A percentile compares a stretch with the other conserved stretches of the same genome.
Conservation (phyloP, 2,329 filamentous ascomycete genomes). For the Pyrenophora teres region DNA sequence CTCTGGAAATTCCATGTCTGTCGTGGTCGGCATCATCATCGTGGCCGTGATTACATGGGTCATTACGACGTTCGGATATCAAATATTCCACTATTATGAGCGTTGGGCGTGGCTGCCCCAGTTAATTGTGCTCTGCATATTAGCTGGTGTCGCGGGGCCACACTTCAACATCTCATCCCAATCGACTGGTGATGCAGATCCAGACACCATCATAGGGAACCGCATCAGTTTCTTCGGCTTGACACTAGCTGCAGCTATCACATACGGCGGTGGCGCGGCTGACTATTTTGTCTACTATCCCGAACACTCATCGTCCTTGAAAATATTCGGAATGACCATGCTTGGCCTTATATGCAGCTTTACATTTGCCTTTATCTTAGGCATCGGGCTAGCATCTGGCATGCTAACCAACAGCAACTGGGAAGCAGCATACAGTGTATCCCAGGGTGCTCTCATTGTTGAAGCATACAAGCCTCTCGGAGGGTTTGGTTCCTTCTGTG, state of each 20-base stretch:
- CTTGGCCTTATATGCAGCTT: conserved; percentile 63
- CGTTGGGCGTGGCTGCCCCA: conserved; percentile 70
- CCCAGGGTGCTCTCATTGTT: conserved; percentile 68
- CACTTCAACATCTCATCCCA: conserved; percentile 61
- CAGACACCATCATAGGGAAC: conserved; percentile 59
- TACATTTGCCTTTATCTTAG: conserved; percentile 64
- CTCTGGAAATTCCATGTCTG: conserved; percentile 61
- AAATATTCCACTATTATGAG: conserved; percentile 70
- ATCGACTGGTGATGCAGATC: conserved; percentile 56
- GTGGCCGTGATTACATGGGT: conserved; percentile 66
- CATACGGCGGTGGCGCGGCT: conserved; percentile 66
- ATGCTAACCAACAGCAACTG: conserved; percentile 59
- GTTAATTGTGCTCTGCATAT: conserved; percentile 63
- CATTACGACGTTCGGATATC: conserved; percentile 70
- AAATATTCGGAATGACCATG: conserved; percentile 63
- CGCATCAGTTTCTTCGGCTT: conserved; percentile 72
- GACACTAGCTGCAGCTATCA: conserved; percentile 67
- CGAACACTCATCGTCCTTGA: conserved; percentile 55
- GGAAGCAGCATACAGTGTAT: conserved; percentile 60
- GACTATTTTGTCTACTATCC: conserved; percentile 73
- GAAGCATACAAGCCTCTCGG: conserved; percentile 64
- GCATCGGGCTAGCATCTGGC: conserved; percentile 66
- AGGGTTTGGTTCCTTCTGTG: conserved; percentile 69
- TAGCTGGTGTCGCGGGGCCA: conserved; percentile 65
- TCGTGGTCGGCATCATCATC: conserved; percentile 70